Base-by-base conservation (phyloP, 371 early-diverging fungal genomes). In the Syncephalastrum sp. region DNA sequence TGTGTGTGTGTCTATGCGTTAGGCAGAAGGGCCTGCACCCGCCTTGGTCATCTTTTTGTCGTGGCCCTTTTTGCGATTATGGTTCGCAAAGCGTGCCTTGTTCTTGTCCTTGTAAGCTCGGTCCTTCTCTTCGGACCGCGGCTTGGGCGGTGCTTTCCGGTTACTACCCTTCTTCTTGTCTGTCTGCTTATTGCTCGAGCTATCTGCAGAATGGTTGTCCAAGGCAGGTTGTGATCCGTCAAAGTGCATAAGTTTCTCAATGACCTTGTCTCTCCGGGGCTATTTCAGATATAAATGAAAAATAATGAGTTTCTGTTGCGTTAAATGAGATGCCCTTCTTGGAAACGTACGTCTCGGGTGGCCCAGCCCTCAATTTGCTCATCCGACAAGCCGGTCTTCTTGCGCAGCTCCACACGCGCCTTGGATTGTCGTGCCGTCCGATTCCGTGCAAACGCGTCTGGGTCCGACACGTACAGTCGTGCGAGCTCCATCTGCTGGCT, bases 311-410 rank as follows among this genome's bases (percentile, higher is more conserved):
- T 1, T 43, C n/a, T 58, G 13, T n/a, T 14, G 24, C n/a, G 15
- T 21, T 12, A 16, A 0, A 21, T 21, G n/a, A 21, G 21, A 23
- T 50, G 23, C 27, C 27, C 0, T 49, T 10, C 29, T 4, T 27
- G 46, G 46, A 25, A 25, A 82, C 87, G 79, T 81, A 90, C 93
- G 64, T 93, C 90, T 53, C 92, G 78, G 23, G 82, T 84, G 25
- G 76, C 84, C 96, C 96, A 96, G 19, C 96, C 96, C 65, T 95
- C 96, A 5, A 96, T 69, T 69, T 95, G 96, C 64, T 96, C 95
- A 60, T 96, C 91, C 1, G 85, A 80, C 85, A 92, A 81, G n/a
- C 83, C 82, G 5, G 93, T 91, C 50, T 75, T 57, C 29, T 76
- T 65, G 24, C 82, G 77, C 19, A 96, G 66, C 19, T 70, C 69